Conservation (phyloP, 1,284 basidiomycete genomes). For the Cryptococcus sp. region DNA sequence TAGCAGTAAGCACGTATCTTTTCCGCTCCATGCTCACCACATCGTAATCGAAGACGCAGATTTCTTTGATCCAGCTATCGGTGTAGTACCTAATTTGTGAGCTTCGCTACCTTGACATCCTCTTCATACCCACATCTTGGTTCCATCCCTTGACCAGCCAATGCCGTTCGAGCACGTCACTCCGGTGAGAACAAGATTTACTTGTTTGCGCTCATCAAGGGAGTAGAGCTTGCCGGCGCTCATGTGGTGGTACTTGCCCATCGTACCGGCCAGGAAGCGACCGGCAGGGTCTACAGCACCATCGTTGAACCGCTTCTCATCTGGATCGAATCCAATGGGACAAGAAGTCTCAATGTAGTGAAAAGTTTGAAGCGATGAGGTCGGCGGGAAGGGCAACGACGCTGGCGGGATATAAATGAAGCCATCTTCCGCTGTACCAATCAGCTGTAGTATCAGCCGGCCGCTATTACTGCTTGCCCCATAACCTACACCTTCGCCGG, state of each 20-base stretch:
- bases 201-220: not conserved
- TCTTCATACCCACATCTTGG: conserved; percentile 9
- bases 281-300: conserved; percentile 15
- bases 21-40: no score
- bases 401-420: conserved; percentile 8
- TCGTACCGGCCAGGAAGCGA: conserved; percentile 12
- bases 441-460: conserved; percentile 7
- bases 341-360: conserved; percentile 1
- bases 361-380: no score
- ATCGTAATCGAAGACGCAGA: conserved; percentile 14
- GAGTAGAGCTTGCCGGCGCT: not conserved
- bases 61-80: conserved; percentile 12
- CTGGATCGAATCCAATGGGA: conserved; percentile 1
- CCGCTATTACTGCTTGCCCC: not conserved
- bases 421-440: conserved; percentile 8
- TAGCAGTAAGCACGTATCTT: no score
- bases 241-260: conserved; percentile 1
- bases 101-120: not conserved
- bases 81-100: conserved; percentile 14
- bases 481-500: not conserved
- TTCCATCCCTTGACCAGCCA: conserved; percentile 11
- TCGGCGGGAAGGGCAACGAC: no score
- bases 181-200: conserved; percentile 4
- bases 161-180: conserved; percentile 19
- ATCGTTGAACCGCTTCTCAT: conserved; percentile 13